Base-by-base conservation (phyloP, 2,329 filamentous ascomycete species). In the Fusarium ambrosium region DNA sequence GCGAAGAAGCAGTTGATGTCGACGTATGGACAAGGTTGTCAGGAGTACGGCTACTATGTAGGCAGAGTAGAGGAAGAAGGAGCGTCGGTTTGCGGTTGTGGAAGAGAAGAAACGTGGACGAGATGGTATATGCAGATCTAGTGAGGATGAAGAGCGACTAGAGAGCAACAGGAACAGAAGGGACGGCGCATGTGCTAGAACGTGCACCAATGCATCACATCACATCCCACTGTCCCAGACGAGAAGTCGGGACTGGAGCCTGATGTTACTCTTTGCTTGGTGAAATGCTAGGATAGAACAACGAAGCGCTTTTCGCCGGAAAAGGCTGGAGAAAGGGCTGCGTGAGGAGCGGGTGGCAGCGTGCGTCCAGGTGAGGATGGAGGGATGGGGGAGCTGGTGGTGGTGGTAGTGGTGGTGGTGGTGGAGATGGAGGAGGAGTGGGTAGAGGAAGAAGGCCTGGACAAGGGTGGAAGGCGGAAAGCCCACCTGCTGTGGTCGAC, bases 151-250 rank as follows among this genome's bases (percentile, higher is more conserved):
- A 60, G 59, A 73, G 63, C 29, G 69, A 69, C 34, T 63, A 73
- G 72, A 75, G 69, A 75, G 69, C 43, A 66, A 75, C 69, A 74
- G 72, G 69, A 62, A 75, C 63, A 63, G 45, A 58, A 73, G 48
- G 37, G 48, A 69, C 37, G 66, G 66, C 69, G 69, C 72, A 75
- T 73, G 72, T 74, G 72, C 72, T 66, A 72, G 74, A 60, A 67
- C 62, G 59, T 75, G 69, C 69, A 74, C 69, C 36, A 62, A 64
- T 74, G 72, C 62, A 68, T 75, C 72, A 75, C 72, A 73, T 75
- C 72, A 74, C 64, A 65, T 53, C 63, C 32, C 66, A 37, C 66
- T 34, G 64, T 66, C 72, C 68, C n/a, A 64, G 60, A 70, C 72
- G 68, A 67, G 29, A 72, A 51, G 45, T 18, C 45, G 45, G 72